A percentile compares a stretch with the other conserved stretches of the same genome.
These are phyloP conservation scores for Stenocarpella maydis DNA, from an alignment of 2,329 filamentous ascomycete genomes.

Conservation along the genomic window DNA sequence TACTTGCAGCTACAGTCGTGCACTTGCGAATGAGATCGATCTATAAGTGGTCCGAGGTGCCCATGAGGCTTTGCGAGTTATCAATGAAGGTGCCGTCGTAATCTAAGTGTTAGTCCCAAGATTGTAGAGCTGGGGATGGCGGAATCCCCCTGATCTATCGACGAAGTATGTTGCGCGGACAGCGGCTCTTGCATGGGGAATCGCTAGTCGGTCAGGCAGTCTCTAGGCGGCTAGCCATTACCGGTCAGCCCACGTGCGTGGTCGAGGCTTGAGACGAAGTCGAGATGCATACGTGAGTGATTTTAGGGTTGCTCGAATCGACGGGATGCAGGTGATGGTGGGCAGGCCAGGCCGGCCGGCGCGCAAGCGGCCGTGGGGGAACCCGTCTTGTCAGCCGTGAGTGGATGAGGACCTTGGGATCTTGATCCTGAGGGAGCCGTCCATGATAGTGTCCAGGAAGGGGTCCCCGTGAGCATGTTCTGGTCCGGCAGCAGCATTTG, in stretches of 20 bases:
- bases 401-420: slow-evolving; percentile 6
- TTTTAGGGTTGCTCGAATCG: slow-evolving; percentile 21
- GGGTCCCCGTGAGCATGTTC: not conserved
- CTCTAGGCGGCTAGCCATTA: slow-evolving; percentile 2
- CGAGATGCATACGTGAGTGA: slow-evolving; percentile 15
- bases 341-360: slow-evolving; percentile 22
- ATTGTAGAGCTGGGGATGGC: not conserved
- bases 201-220: not conserved
- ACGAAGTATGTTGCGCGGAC: not conserved
- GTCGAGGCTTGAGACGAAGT: slow-evolving; percentile 1
- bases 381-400: not conserved
- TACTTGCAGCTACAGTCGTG: slow-evolving; percentile 7
- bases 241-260: slow-evolving; percentile 5
- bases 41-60: slow-evolving; percentile 16
- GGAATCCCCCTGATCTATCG: not conserved
- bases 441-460: slow-evolving; percentile 1
- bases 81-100: slow-evolving; percentile 34
- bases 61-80: slow-evolving; percentile 15
- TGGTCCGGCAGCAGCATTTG: not conserved
- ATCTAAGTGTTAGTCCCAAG: slow-evolving; percentile 18
- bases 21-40: slow-evolving; percentile 5
- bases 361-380: slow-evolving; percentile 19
- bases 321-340: slow-evolving; percentile 24
- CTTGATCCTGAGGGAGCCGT: slow-evolving; percentile 16
- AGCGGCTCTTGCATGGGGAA: not conserved